These are phyloP conservation scores for Cylindrodendrum hubeiense DNA, from an alignment of 2,329 filamentous ascomycete species.

Conservation along the genomic window DNA sequence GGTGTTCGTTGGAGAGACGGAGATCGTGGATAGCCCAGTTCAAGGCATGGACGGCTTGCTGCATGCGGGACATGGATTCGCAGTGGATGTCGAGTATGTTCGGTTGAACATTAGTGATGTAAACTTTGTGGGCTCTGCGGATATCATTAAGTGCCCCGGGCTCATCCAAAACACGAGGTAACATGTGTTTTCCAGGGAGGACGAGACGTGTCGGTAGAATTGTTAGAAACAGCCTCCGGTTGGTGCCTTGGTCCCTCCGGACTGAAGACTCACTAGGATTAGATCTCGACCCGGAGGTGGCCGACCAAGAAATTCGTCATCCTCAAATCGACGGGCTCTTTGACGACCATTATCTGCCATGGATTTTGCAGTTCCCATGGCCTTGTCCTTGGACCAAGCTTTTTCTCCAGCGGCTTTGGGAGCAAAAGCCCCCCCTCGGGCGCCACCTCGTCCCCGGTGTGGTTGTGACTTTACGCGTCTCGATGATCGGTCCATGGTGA, in stretches of 20 bases:
- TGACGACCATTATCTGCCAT: conserved; percentile 37
- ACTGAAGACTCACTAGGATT: conserved; percentile 38
- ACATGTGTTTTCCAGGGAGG: conserved; percentile 44
- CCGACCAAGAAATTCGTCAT: conserved; percentile 38
- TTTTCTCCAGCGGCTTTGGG: neutral
- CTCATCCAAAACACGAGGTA: conserved; percentile 43
- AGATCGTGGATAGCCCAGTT: conserved; percentile 51
- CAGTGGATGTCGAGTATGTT: conserved; percentile 45
- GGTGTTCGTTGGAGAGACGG: conserved; percentile 43
- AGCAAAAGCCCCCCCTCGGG: neutral
- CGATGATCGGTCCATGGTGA: neutral
- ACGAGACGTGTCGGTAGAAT: conserved; percentile 39
- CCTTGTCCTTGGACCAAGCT: conserved; percentile 12
- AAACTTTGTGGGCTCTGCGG: conserved; percentile 45
- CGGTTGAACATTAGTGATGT: conserved; percentile 44
- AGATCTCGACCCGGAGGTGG: conserved; percentile 40
- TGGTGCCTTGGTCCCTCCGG: too few species aligned
- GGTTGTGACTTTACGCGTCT: conserved; percentile 4
- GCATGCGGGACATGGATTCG: conserved; percentile 39
- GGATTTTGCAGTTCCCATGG: conserved; percentile 39
- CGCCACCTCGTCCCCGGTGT: conserved; percentile 14
- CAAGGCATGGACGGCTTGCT: conserved; percentile 43
- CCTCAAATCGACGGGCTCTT: conserved; percentile 27
- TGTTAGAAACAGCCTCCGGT: neutral
- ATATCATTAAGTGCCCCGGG: conserved; percentile 43